Percentiles rank a stretch among this genome's conserved stretches.
phyloP scores from a whole-genome alignment of 2,329 filamentous ascomycete genomes.

The Metarhizium guizhouense region DNA sequence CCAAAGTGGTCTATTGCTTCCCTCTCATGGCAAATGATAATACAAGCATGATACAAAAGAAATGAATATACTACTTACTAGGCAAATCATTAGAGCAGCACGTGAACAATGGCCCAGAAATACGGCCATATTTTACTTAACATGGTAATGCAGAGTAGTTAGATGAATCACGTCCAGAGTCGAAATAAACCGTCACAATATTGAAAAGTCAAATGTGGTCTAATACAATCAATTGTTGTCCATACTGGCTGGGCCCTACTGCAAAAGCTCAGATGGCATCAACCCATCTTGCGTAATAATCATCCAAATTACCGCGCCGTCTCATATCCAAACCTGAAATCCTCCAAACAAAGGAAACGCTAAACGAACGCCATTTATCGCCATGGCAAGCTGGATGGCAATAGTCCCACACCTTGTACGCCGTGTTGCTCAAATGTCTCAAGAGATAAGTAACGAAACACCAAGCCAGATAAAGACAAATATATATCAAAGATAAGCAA shows the following conservation, averaged over 20 bases:
- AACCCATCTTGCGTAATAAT: neutral
- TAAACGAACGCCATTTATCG: slow-evolving; percentile 1
- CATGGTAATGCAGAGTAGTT: neutral
- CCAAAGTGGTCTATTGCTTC: neutral
- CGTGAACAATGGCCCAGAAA: too few relatives aligned
- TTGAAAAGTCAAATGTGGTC: neutral
- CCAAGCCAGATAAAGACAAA: neutral
- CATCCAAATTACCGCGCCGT: neutral
- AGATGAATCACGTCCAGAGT: neutral
- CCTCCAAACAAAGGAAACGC: neutral
- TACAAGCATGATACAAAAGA: neutral
- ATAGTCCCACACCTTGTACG: neutral
- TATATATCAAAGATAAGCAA: neutral
- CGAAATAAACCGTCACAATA: too few relatives aligned
- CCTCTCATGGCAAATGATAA: too few relatives aligned
- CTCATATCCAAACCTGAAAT: neutral
- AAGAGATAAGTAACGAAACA: neutral
- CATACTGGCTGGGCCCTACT: neutral
- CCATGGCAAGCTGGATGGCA: slow-evolving; percentile 1
- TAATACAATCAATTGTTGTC: slow-evolving; percentile 2
- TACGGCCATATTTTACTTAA: too few relatives aligned
- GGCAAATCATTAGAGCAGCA: neutral
- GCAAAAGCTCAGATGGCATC: neutral
- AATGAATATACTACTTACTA: neutral
- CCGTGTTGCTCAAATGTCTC: neutral